A percentile compares a stretch with the other conserved stretches of the same genome.
Evolutionary conservation across 2,329 filamentous ascomycete species (phyloP).

Genomic region (Tolypocladium capitatum): DNA sequence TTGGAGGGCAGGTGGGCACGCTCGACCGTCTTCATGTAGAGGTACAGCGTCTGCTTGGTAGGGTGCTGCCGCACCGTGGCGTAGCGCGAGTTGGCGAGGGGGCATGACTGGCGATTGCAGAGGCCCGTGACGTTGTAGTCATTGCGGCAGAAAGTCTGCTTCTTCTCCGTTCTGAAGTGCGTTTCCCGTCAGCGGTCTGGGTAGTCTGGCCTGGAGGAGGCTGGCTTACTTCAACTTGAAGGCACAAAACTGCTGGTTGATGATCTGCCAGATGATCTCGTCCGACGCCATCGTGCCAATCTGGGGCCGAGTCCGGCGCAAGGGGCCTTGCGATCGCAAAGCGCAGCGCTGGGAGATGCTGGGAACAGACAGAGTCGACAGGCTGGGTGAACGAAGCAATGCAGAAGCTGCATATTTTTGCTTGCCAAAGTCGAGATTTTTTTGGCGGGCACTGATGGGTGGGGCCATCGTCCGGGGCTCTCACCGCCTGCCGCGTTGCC

Average conservation of each 20-base stretch:
- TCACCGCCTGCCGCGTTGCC: conserved; percentile 11
- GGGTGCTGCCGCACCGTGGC: conserved; percentile 80
- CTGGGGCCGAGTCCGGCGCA: background rate
- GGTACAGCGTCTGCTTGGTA: conserved; percentile 69
- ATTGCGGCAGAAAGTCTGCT: conserved; percentile 90
- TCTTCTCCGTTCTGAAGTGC: conserved; percentile 55
- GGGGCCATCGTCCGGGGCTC: background rate
- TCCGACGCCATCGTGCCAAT: conserved; percentile 62
- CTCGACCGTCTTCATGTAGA: conserved; percentile 94
- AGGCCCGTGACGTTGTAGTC: conserved; percentile 79
- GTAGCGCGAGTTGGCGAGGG: conserved; percentile 83
- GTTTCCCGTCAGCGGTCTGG: conserved; percentile 13
- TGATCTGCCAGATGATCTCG: conserved; percentile 95
- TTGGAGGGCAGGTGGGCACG: conserved; percentile 78
- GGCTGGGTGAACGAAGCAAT: background rate
- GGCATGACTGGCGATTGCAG: conserved; percentile 79
- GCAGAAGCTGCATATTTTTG: conserved; percentile 5
- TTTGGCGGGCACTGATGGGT: conserved; percentile 8
- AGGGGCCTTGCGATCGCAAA: conserved; percentile 5
- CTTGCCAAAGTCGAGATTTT: conserved; percentile 7
- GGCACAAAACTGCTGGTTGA: conserved; percentile 88
- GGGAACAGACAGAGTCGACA: background rate
- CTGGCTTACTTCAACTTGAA: conserved; percentile 74
- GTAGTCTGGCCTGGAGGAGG: background rate
- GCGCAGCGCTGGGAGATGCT: background rate